Evolutionary conservation across 352 stramenopile species (phyloP), one percentile per base, ranked within the genome.

Genomic region (Globisporangium apiculatum): DNA sequence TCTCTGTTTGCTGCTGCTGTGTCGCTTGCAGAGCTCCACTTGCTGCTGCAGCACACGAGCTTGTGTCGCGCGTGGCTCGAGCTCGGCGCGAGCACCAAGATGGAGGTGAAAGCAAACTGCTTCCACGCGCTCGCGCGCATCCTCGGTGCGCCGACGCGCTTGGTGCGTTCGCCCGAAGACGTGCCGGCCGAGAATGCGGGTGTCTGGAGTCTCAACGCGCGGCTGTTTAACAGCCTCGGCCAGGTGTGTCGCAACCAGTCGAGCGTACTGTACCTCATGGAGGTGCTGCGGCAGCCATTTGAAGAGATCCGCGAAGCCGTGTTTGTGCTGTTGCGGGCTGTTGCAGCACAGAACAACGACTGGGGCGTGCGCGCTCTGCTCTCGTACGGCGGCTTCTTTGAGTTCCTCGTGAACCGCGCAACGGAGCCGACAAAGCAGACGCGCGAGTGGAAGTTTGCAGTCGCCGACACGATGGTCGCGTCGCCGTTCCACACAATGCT

Each of bases 391-490:
- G 83, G 86, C 9, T 90, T 95, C 55, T 83, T 92, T 51, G 86
- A 95, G 67, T 95, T 90, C 59, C 66, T 95, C 40, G 57, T 93
- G 58, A 80, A 95, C 62, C 79, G 83, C 41, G 71, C 66, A 18
- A 95, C 86, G 8, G 86, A 95, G 59, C 81, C 83, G 31, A 92
- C 76, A 31, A 95, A 94, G 53, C 71, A 87, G 53, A 88, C 81
- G 31, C 78, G 83, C 61, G 86, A 95, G 68, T 95, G 86, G 86
- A 95, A 95, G 63, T 95, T 95, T 63, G 80, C 86, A 7, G 68
- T 95, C 53, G 71, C 90, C n/a, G 86, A 94, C 47, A 78, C 81
- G 24, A 55, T 93, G 9, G 18, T 93, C 12, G 76, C 70, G 10
- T 93, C 83, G n/a, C 78, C 71, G 12, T 91, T 86, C 54, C 64